A percentile compares a stretch with the other conserved stretches of the same genome.
Conservation (phyloP, 2,329 filamentous ascomycete genomes). For the Apiospora pterosperma region DNA sequence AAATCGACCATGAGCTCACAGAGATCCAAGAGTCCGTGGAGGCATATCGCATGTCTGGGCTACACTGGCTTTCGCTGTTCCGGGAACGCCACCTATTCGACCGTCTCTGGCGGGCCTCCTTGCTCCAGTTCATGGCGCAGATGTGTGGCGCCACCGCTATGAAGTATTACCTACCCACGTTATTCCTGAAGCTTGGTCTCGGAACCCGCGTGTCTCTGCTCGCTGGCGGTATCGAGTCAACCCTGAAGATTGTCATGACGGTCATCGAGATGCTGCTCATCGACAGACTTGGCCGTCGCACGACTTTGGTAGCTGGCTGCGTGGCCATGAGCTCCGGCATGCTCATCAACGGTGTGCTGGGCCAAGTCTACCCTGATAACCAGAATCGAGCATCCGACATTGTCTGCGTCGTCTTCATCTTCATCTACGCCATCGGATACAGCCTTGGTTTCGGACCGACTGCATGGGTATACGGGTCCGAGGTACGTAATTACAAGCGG, state of each 20-base stretch:
- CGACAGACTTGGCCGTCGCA: slow-evolving; percentile 16
- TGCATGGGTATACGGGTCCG: slow-evolving; percentile 57
- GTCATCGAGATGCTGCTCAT: slow-evolving; percentile 49
- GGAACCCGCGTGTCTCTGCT: not conserved
- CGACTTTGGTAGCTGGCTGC: slow-evolving; percentile 17
- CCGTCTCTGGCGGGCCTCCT: slow-evolving; percentile 53
- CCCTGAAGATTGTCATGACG: slow-evolving; percentile 40
- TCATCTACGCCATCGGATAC: slow-evolving; percentile 56
- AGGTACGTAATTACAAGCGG: slow-evolving; percentile 33
- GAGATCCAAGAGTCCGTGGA: slow-evolving; percentile 37
- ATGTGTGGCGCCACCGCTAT: slow-evolving; percentile 30
- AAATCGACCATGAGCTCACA: slow-evolving; percentile 39
- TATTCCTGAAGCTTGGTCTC: slow-evolving; percentile 4
- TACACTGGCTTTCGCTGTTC: slow-evolving; percentile 50
- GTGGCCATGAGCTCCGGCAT: slow-evolving; percentile 14
- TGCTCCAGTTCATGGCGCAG: slow-evolving; percentile 52
- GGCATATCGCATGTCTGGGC: slow-evolving; percentile 16
- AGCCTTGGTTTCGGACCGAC: slow-evolving; percentile 55
- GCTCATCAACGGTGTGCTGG: slow-evolving; percentile 32
- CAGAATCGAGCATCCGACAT: slow-evolving; percentile 29
- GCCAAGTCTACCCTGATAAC: slow-evolving; percentile 32
- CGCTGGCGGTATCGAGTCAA: slow-evolving; percentile 31
- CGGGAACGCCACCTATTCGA: slow-evolving; percentile 37
- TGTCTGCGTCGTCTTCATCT: slow-evolving; percentile 42
- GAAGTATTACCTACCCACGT: slow-evolving; percentile 9